These are phyloP conservation scores for Capillidium heterosporum DNA, from an alignment of 371 early-diverging fungal genomes.

Conservation along the genomic window DNA sequence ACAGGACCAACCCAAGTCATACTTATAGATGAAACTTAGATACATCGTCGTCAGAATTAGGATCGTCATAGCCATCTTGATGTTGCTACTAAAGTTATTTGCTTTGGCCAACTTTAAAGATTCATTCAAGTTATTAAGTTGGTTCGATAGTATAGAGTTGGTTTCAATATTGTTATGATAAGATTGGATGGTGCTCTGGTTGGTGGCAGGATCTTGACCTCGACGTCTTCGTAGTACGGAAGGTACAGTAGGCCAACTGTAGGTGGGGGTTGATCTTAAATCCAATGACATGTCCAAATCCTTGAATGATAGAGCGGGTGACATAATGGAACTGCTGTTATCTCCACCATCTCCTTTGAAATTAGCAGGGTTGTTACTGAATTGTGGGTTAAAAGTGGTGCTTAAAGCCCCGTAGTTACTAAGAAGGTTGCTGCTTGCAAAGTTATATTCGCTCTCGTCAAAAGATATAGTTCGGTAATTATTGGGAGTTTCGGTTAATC, in stretches of 20 bases:
- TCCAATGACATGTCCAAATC: not conserved
- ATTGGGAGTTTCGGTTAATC: not conserved
- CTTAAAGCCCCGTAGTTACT: not conserved
- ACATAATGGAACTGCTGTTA: not conserved
- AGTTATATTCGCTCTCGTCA: no score
- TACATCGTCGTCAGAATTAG: constrained; percentile 7
- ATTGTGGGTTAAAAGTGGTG: not conserved
- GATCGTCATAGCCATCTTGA: not conserved
- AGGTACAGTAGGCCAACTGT: not conserved
- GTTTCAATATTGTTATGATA: not conserved
- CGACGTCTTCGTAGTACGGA: not conserved
- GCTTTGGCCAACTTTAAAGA: no score
- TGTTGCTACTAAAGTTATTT: no score
- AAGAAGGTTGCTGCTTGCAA: not conserved
- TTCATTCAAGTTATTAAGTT: no score
- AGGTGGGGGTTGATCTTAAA: not conserved
- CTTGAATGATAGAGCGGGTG: not conserved
- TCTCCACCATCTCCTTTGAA: not conserved
- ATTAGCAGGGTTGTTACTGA: no score
- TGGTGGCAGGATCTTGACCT: not conserved
- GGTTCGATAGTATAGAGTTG: not conserved
- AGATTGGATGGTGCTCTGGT: not conserved
- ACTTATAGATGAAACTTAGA: constrained; percentile 1
- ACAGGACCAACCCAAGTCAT: constrained; percentile 5
- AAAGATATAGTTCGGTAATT: not conserved